Percentiles rank a stretch among this genome's conserved stretches.
Evolutionary conservation across 768 basidiomycete genomes (phyloP).

Genomic region (Tulasnella sp.): DNA sequence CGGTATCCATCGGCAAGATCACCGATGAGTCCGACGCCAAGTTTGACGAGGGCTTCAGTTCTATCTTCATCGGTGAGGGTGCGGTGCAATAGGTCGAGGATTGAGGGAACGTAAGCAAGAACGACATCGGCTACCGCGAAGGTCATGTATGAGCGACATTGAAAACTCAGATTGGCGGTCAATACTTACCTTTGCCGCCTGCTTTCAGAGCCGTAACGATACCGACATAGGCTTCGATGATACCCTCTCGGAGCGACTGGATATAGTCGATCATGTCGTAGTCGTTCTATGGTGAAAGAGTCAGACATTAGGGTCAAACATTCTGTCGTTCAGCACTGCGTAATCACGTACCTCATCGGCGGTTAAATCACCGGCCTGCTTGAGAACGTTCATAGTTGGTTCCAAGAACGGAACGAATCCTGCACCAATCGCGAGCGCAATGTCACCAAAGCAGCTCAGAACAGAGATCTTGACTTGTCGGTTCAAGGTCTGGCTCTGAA

Average conservation of each 20-base stretch:
- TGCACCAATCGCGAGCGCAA: conserved; percentile 85
- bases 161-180: too few species aligned
- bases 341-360: conserved; percentile 70
- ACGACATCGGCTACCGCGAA: conserved; percentile 47
- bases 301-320: conserved; percentile 5
- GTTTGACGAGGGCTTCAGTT: conserved; percentile 68
- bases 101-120: conserved; percentile 61
- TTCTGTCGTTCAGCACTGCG: background rate
- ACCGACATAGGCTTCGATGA: conserved; percentile 94
- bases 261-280: conserved; percentile 93
- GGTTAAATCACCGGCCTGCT: conserved; percentile 83
- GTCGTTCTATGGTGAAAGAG: conserved; percentile 53
- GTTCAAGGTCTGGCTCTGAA: conserved; percentile 85
- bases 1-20: conserved; percentile 92
- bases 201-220: conserved; percentile 88
- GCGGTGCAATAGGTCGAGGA: conserved; percentile 78
- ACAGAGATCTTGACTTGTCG: conserved; percentile 97
- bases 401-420: conserved; percentile 85
- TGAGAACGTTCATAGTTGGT: conserved; percentile 85
- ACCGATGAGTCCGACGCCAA: conserved; percentile 81
- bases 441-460: conserved; percentile 91
- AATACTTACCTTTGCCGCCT: conserved; percentile 63
- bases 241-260: conserved; percentile 82
- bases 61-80: conserved; percentile 78
- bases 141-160: background rate